Evolutionary conservation across 805 yeast genomes (phyloP).

Genomic region (Ogataea pilisensis): DNA sequence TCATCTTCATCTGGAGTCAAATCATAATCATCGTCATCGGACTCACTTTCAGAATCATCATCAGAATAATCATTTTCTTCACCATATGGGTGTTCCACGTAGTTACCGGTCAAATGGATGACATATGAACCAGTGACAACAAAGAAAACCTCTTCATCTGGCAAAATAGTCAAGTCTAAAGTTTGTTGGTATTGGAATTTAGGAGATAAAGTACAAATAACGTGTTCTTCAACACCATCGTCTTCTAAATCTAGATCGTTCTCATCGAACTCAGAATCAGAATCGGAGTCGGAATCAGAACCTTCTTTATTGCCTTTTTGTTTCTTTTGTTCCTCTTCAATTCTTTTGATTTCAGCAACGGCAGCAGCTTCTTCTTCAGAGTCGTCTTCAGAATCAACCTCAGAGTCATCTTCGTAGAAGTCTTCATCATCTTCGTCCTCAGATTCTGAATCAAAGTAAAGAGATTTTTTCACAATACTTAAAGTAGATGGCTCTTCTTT

Average conservation of each 20-base stretch:
- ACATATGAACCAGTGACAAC: conserved; percentile 96
- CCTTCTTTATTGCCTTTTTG: conserved; percentile 25
- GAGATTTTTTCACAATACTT: conserved; percentile 73
- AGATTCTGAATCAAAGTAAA: conserved; percentile 38
- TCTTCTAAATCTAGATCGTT: conserved; percentile 54
- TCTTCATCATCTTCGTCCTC: conserved; percentile 46
- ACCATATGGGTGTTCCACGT: conserved; percentile 92
- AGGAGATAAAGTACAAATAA: conserved; percentile 89
- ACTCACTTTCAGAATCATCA: conserved; percentile 43
- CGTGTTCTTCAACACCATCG: conserved; percentile 76
- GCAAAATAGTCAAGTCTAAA: conserved; percentile 81
- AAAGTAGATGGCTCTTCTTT: conserved; percentile 82
- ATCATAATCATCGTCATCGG: conserved; percentile 53
- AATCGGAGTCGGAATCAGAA: conserved; percentile 10
- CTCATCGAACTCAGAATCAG: conserved; percentile 43
- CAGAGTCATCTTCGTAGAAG: conserved; percentile 42
- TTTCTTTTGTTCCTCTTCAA: conserved; percentile 29
- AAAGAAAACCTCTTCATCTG: conserved; percentile 91
- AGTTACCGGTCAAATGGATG: conserved; percentile 90
- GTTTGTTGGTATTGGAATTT: conserved; percentile 82
- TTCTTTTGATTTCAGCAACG: conserved; percentile 22
- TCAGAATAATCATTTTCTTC: conserved; percentile 50
- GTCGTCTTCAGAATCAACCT: conserved; percentile 37
- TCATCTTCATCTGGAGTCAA: conserved; percentile 79
- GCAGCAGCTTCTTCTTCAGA: conserved; percentile 33